Base-by-base conservation (phyloP, 176 grass and related monocot species). In the Pharus latifolius region DNA sequence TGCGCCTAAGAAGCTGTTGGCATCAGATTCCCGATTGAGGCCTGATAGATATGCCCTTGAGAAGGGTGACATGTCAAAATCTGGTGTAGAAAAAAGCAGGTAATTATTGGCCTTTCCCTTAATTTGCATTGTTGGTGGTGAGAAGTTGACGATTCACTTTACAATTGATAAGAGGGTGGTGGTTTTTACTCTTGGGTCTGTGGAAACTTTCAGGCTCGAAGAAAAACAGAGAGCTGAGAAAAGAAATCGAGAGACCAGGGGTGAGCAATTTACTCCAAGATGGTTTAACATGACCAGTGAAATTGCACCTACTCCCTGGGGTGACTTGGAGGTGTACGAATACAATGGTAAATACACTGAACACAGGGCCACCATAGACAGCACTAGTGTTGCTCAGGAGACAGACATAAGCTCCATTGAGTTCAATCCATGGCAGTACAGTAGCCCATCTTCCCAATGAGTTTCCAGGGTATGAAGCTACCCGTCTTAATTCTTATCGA, bases 361-460 rank as follows among this genome's bases (percentile, higher is more conserved):
- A 52, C 90, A 94, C 44, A 79, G 90, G 69, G 79, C 76, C 22
- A 67, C 40, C 14, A 77, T 99, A 8, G 84, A 88, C 60, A 67
- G 55, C 79, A 86, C 90, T 3, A 57, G 19, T 26, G 27, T 56
- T 1, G 49, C 34, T 0, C 76, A 82, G 1, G 84, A 78, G 35
- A 64, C 22, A 17, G 84, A 88, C 34, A 63, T 63, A 16, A 85
- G 60, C 48, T 69, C 79, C 6, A 82, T 77, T 15, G 73, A 86
- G 75, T 99, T 99, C 72, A 91, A 91, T 68, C 96, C 89, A 4
- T 99, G 96, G 96, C 96, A 91, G 73, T 99, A 91, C 41, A 19
- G 61, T 23, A 78, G 82, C 65, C 65, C 65, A 30, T 40, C 86
- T 44, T 70, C 74, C 42, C 47, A 88, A 77, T 79, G 74, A 83